These are phyloP conservation scores for Sclerotinia minor DNA, from an alignment of 2,329 filamentous ascomycete species.

Conservation along the genomic window DNA sequence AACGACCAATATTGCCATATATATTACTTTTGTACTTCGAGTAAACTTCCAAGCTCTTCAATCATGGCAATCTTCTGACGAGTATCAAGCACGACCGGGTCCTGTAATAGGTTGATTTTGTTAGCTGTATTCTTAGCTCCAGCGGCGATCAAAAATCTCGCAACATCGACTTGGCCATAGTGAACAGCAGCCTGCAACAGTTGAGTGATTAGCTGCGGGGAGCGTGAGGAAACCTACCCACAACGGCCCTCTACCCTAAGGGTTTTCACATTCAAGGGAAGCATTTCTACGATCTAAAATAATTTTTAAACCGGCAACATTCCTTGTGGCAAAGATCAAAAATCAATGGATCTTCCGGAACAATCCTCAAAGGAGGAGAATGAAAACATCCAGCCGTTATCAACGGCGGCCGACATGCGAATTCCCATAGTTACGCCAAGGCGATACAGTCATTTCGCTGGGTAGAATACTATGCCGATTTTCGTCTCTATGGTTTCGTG, in stretches of 20 bases:
- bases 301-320: constrained; percentile 19
- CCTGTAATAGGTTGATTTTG: no score
- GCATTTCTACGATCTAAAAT: constrained; percentile 13
- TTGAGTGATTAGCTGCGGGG: neutral
- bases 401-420: neutral
- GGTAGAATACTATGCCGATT: neutral
- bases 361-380: neutral
- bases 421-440: neutral
- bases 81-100: neutral
- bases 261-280: neutral
- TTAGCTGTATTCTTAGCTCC: neutral
- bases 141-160: neutral
- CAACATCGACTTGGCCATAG: constrained; percentile 10
- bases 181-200: neutral
- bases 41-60: neutral
- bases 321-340: constrained; percentile 18
- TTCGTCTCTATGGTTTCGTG: neutral
- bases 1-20: neutral
- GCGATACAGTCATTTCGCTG: neutral
- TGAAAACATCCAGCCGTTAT: constrained; percentile 8
- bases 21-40: neutral
- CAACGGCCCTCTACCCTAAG: neutral
- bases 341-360: constrained; percentile 7
- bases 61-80: neutral
- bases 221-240: neutral